These are phyloP conservation scores for Ananas comosus DNA, from an alignment of 176 grass and related monocot genomes.

Conservation along the genomic window DNA sequence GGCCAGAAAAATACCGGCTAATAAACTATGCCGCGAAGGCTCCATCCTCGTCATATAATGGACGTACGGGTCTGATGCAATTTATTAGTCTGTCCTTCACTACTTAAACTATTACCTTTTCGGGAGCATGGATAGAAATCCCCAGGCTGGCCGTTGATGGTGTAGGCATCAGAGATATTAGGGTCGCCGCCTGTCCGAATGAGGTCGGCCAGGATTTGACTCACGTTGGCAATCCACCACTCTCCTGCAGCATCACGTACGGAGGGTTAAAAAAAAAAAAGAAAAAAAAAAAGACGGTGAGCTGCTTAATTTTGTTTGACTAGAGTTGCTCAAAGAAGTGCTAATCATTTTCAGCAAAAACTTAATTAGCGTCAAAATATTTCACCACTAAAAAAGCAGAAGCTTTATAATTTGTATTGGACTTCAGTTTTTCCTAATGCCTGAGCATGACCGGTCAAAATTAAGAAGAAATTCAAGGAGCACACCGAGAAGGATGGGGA, in stretches of 20 bases:
- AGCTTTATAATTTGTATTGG: too few relatives aligned
- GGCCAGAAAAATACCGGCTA: not conserved
- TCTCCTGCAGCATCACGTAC: slow-evolving; percentile 14
- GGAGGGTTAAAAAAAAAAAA: not conserved
- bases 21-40: not conserved
- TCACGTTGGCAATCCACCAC: slow-evolving; percentile 27
- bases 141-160: slow-evolving; percentile 12
- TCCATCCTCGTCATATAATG: too few relatives aligned
- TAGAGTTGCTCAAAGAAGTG: too few relatives aligned
- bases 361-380: too few relatives aligned
- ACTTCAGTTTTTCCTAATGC: too few relatives aligned
- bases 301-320: not conserved
- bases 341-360: too few relatives aligned
- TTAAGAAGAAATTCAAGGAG: too few relatives aligned
- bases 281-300: not conserved
- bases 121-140: not conserved
- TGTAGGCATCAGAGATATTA: slow-evolving; percentile 1
- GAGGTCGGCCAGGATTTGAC: slow-evolving; percentile 10
- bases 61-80: too few relatives aligned
- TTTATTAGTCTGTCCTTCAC: not conserved
- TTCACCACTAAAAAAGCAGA: too few relatives aligned
- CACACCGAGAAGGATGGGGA: slow-evolving; percentile 22
- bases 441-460: too few relatives aligned
- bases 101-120: not conserved
- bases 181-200: slow-evolving; percentile 3